A percentile compares a stretch with the other conserved stretches of the same genome.
Conservation (phyloP, 2,329 filamentous ascomycete genomes). For the Lecanosticta acicola region DNA sequence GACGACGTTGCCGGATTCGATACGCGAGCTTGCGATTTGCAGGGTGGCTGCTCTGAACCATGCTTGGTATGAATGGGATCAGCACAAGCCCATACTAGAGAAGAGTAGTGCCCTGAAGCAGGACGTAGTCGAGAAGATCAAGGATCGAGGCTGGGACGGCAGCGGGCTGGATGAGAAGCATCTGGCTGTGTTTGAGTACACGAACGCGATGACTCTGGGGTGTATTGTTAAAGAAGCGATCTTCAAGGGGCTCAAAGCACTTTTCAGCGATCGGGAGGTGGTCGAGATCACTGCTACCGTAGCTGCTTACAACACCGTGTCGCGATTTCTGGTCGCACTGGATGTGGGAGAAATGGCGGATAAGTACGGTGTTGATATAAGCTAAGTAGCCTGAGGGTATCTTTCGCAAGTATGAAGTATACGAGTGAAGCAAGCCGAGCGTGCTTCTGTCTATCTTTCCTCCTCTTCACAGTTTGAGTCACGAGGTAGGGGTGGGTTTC, state of each 20-base stretch:
- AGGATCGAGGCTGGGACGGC: slow-evolving; percentile 33
- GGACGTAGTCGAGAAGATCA: slow-evolving; percentile 43
- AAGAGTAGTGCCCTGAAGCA: slow-evolving; percentile 57
- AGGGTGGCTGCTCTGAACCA: slow-evolving; percentile 73
- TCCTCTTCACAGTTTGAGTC: neutral
- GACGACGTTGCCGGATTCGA: slow-evolving; percentile 44
- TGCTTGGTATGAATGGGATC: slow-evolving; percentile 80
- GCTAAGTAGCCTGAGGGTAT: slow-evolving; percentile 4
- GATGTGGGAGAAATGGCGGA: slow-evolving; percentile 51
- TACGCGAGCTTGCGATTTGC: slow-evolving; percentile 75
- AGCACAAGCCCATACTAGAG: slow-evolving; percentile 65
- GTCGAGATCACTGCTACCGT: slow-evolving; percentile 77
- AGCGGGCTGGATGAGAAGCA: slow-evolving; percentile 53
- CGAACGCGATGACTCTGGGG: slow-evolving; percentile 77
- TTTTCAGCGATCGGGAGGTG: slow-evolving; percentile 65
- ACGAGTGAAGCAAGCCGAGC: neutral
- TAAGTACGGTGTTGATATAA: slow-evolving; percentile 29
- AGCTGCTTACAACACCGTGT: slow-evolving; percentile 79
- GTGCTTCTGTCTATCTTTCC: neutral
- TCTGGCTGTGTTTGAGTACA: slow-evolving; percentile 64
- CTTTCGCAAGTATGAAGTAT: slow-evolving; percentile 3
- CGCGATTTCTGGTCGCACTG: slow-evolving; percentile 73
- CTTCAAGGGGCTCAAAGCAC: slow-evolving; percentile 56
- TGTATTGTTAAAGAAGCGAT: slow-evolving; percentile 64
- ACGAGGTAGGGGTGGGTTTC: slow-evolving; percentile 14